phyloP scores from a whole-genome alignment of 208 protist species.

The Acanthamoeba healyi region DNA sequence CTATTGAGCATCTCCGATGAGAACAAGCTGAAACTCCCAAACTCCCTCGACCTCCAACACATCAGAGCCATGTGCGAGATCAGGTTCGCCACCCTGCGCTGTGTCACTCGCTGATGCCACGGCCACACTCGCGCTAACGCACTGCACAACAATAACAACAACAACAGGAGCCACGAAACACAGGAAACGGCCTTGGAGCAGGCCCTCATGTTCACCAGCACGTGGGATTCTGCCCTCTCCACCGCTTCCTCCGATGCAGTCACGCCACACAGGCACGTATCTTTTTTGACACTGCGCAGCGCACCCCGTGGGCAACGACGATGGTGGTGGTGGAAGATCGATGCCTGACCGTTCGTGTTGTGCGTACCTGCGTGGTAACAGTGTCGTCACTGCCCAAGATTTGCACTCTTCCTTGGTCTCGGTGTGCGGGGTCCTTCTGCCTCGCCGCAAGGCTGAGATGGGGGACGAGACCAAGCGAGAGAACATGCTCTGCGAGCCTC shows the following conservation, averaged over 20 bases:
- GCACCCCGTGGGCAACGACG: too few relatives aligned
- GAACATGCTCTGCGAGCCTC: constrained; percentile 13
- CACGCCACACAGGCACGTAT: constrained; percentile 7
- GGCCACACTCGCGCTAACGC: not conserved
- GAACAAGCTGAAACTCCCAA: constrained; percentile 32
- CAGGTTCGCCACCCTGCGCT: not conserved
- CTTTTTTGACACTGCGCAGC: not conserved
- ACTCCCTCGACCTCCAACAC: not conserved
- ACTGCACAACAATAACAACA: not conserved
- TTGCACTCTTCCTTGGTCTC: constrained; percentile 17
- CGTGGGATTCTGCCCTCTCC: not conserved
- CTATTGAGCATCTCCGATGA: constrained; percentile 58
- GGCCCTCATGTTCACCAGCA: constrained; percentile 66
- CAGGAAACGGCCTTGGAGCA: constrained; percentile 25
- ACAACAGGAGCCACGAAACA: constrained; percentile 9
- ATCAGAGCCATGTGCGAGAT: constrained; percentile 10
- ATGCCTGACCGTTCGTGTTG: too few relatives aligned
- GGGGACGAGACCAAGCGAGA: not conserved
- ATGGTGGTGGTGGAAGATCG: too few relatives aligned
- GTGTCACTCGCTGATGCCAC: not conserved
- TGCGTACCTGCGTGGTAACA: not conserved
- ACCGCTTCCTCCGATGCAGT: not conserved
- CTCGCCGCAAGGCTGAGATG: not conserved
- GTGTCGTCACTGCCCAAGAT: constrained; percentile 4
- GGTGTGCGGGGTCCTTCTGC: constrained; percentile 59